phyloP scores from a whole-genome alignment of 495 filamentous ascomycete species.

The Xylaria cubensis region DNA sequence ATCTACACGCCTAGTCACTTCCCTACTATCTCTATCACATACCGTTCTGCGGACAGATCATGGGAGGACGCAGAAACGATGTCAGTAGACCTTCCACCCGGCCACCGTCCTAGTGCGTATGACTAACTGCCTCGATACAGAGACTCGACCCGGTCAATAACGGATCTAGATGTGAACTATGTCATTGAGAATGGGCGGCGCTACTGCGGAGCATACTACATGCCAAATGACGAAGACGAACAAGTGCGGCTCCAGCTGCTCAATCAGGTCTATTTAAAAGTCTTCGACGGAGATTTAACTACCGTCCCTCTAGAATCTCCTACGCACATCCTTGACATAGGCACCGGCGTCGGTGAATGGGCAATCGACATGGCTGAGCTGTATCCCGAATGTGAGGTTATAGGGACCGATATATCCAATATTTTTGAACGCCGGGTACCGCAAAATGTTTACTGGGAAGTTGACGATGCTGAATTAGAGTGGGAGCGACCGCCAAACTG shows the following conservation, averaged over 20 bases:
- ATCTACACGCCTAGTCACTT: slow-evolving; percentile 44
- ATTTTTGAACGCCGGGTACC: slow-evolving; percentile 62
- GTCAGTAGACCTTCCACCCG: slow-evolving; percentile 37
- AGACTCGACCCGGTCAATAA: slow-evolving; percentile 62
- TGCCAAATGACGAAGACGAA: slow-evolving; percentile 79
- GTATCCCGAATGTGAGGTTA: slow-evolving; percentile 67
- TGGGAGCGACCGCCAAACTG: slow-evolving; percentile 61
- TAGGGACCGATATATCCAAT: slow-evolving; percentile 72
- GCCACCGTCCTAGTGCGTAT: not conserved
- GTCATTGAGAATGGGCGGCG: slow-evolving; percentile 68
- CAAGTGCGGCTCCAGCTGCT: slow-evolving; percentile 72
- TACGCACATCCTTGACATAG: slow-evolving; percentile 69
- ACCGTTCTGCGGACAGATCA: slow-evolving; percentile 31
- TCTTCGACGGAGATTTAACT: slow-evolving; percentile 66
- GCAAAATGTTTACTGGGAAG: slow-evolving; percentile 72
- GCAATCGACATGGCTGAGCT: slow-evolving; percentile 73
- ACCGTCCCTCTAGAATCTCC: slow-evolving; percentile 62
- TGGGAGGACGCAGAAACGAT: slow-evolving; percentile 52
- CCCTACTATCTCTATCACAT: slow-evolving; percentile 38
- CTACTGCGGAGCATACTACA: slow-evolving; percentile 74
- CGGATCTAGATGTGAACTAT: slow-evolving; percentile 61
- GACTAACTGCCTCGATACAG: slow-evolving; percentile 29
- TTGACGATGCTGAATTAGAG: slow-evolving; percentile 69
- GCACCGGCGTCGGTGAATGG: slow-evolving; percentile 76
- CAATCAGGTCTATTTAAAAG: slow-evolving; percentile 68